A percentile compares a stretch with the other conserved stretches of the same genome.
phyloP scores from a whole-genome alignment of 73 alveolate species.

The Diophrys appendiculata region DNA sequence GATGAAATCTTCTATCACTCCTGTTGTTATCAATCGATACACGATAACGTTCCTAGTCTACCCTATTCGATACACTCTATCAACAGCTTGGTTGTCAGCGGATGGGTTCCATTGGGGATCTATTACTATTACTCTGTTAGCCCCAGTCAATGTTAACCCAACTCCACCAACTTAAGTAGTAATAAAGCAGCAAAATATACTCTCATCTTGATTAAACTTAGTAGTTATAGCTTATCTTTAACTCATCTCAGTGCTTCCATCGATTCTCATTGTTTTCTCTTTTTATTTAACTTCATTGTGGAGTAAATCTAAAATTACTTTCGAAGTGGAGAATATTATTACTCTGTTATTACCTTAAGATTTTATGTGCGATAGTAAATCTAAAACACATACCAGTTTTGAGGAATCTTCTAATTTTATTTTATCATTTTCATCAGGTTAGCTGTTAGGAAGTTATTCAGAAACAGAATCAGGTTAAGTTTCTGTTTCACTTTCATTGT shows the following conservation, averaged over 20 bases:
- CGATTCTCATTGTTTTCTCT: slow-evolving; percentile 65
- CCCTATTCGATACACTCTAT: slow-evolving; percentile 74
- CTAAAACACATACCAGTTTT: neutral
- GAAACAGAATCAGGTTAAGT: too few species aligned
- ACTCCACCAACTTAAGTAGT: slow-evolving; percentile 81
- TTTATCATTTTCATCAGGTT: slow-evolving; percentile 55
- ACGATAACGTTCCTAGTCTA: slow-evolving; percentile 74
- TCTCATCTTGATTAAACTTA: slow-evolving; percentile 59
- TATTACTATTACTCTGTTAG: slow-evolving; percentile 72
- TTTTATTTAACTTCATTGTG: slow-evolving; percentile 30
- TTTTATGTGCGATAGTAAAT: slow-evolving; percentile 61
- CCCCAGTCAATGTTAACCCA: slow-evolving; percentile 80
- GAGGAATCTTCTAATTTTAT: slow-evolving; percentile 20
- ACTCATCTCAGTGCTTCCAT: slow-evolving; percentile 68
- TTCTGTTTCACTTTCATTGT: too few species aligned
- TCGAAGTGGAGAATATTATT: slow-evolving; percentile 70
- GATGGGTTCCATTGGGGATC: slow-evolving; percentile 90
- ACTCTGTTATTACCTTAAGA: slow-evolving; percentile 62
- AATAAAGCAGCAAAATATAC: slow-evolving; percentile 39
- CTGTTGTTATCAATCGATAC: slow-evolving; percentile 71
- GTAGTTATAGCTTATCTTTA: slow-evolving; percentile 60
- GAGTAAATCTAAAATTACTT: slow-evolving; percentile 71
- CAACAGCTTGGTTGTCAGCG: slow-evolving; percentile 77
- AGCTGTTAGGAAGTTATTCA: slow-evolving; percentile 18
- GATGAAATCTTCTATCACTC: slow-evolving; percentile 75